Base-by-base conservation (phyloP, 306 rosid genomes). In the Prunus davidiana region DNA sequence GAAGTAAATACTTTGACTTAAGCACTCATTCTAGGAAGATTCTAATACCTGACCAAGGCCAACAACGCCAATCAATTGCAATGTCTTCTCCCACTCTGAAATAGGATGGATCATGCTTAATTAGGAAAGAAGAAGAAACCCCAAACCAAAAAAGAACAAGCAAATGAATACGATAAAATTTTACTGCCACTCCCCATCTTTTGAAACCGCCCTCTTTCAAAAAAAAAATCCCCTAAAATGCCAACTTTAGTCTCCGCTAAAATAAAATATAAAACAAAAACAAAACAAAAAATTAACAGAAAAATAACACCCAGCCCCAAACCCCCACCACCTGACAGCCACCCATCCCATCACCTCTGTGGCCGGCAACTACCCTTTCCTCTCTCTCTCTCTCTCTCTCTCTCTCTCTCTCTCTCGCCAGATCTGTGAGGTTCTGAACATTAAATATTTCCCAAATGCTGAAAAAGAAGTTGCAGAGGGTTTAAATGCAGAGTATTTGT, bases 51-150 rank as follows among this genome's bases (percentile, higher is more conserved):
- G 91, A 79, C 87, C 64, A 49, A 95, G 78, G 78, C 98, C 97
- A 77, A 92, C 55, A 38, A 79, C 61, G 64, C 83, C 98, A 80
- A 95, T 89, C 30, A 86, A 66, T 85, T 95, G 98, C 67, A 95
- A 78, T 32, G 97, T 89, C 78, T 76, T 90, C 91, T 95, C 97
- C 98, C 98, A 95, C 74, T 95, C 98, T 92, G 95, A 66, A 60
- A 87, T 60, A 67, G 46, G 60, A 74, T 62, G 32, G 76, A 82
- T 50, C 51, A 66, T 38, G 66, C 62, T 67, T 61, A 56, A 88
- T 88, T 57, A 85, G 78, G 76, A 76, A 71, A 46, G 47, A 20
- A 32, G 34, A 72, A 55, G 71, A 63, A 41, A 71, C 41, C 27
- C 67, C 19, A 2, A 64, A 45, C 18, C 43, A 71, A 38, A 24